phyloP scores from a whole-genome alignment of 1,284 basidiomycete species.

The Boletus smithii region DNA sequence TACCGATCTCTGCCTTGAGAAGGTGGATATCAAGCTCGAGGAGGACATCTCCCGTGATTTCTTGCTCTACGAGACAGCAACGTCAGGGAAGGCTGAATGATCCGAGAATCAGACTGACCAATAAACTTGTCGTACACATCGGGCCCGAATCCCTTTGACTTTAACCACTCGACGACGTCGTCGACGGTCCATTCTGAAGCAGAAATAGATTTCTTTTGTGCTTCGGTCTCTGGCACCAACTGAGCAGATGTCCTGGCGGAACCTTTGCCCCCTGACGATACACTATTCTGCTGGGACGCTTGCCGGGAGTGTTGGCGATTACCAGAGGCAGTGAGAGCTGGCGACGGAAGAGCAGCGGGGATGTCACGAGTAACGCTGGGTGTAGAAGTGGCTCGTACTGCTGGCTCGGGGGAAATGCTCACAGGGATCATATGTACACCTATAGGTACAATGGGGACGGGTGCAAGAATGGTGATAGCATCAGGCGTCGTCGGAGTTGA shows the following conservation, averaged over 20 bases:
- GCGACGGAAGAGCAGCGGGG: conserved; percentile 37
- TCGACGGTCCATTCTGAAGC: conserved; percentile 84
- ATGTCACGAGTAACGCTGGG: conserved; percentile 20
- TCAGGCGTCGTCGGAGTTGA: conserved; percentile 21
- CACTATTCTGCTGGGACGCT: conserved; percentile 37
- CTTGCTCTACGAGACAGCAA: conserved; percentile 68
- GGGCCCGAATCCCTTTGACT: conserved; percentile 81
- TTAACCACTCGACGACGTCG: conserved; percentile 89
- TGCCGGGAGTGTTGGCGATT: conserved; percentile 25
- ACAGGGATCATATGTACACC: conserved; percentile 15
- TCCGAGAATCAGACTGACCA: conserved; percentile 46
- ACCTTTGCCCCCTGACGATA: conserved; percentile 24
- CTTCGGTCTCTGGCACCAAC: conserved; percentile 14
- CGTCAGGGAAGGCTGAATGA: background rate
- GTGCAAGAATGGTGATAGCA: conserved; percentile 17
- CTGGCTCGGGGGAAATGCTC: conserved; percentile 17
- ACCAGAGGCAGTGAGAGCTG: conserved; percentile 37
- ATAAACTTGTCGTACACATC: conserved; percentile 81
- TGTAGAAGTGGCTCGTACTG: conserved; percentile 16
- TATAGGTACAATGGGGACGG: conserved; percentile 25
- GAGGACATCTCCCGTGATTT: conserved; percentile 95
- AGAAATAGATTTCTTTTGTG: conserved; percentile 29
- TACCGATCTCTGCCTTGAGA: conserved; percentile 94
- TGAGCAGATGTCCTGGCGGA: conserved; percentile 11
- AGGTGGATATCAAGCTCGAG: conserved; percentile 91